Conservation (phyloP, 2,329 filamentous ascomycete genomes). For the Arthrobotrys iridis region DNA sequence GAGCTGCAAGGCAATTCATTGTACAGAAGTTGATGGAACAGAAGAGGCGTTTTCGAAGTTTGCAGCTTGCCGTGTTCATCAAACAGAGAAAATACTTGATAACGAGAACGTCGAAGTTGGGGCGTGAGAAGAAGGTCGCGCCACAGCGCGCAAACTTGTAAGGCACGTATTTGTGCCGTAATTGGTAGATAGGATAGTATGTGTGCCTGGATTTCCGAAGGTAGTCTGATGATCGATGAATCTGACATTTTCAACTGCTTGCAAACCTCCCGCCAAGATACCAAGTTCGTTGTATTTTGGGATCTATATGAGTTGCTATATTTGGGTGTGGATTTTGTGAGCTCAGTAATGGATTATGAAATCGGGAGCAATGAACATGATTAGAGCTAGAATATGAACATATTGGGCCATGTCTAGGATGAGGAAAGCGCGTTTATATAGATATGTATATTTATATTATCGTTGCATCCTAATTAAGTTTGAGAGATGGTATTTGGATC, state of each 20-base stretch:
- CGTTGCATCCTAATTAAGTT: too few relatives aligned
- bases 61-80: not conserved
- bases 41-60: not conserved
- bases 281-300: too few relatives aligned
- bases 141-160: not conserved
- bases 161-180: not conserved
- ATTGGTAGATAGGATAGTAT: conserved; percentile 15
- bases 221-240: not conserved
- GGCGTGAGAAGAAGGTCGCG: not conserved
- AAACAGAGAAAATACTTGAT: not conserved
- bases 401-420: too few relatives aligned
- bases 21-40: not conserved
- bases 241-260: not conserved
- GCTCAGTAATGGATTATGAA: too few relatives aligned
- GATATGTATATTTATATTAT: too few relatives aligned
- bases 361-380: too few relatives aligned
- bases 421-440: too few relatives aligned
- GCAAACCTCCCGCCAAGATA: too few relatives aligned
- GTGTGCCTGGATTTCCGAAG: not conserved
- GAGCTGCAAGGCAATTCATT: not conserved
- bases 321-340: too few relatives aligned
- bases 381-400: too few relatives aligned
- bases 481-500: too few relatives aligned
- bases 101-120: not conserved
- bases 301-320: too few relatives aligned